Conservation (phyloP, 495 filamentous ascomycete genomes). For the Pyronema domesticum region DNA sequence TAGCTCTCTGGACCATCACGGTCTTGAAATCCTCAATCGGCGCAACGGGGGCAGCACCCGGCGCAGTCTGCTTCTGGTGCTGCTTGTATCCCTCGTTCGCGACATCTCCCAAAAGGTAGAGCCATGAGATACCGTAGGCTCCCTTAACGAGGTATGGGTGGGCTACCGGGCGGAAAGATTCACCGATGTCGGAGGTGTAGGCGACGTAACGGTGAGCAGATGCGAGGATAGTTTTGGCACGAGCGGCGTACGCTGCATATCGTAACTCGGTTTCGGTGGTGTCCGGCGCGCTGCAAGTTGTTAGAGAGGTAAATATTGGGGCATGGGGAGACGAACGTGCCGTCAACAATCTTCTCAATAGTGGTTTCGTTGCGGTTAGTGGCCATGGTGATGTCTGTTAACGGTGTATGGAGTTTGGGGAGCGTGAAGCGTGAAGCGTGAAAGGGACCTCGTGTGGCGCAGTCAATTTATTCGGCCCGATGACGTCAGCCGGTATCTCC, state of each 20-base stretch:
- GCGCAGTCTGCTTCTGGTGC: conserved; percentile 35
- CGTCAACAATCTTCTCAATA: conserved; percentile 62
- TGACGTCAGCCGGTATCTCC: neutral
- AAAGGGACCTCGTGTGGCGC: neutral
- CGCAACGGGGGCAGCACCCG: neutral
- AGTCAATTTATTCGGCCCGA: neutral
- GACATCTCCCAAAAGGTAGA: conserved; percentile 80
- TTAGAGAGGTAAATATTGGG: conserved; percentile 9
- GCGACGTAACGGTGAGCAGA: conserved; percentile 91
- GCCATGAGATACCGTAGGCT: conserved; percentile 86
- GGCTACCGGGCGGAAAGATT: conserved; percentile 85
- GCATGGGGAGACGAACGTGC: conserved; percentile 46
- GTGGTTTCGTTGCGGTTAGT: conserved; percentile 47
- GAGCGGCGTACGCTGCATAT: conserved; percentile 81
- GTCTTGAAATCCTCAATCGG: conserved; percentile 73
- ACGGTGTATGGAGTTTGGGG: neutral
- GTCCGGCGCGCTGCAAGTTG: conserved; percentile 43
- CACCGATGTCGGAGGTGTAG: conserved; percentile 92
- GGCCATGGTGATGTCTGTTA: conserved; percentile 32
- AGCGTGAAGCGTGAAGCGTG: neutral
- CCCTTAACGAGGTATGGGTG: conserved; percentile 62
- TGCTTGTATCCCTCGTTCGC: conserved; percentile 89
- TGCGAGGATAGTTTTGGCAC: conserved; percentile 73
- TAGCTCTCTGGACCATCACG: conserved; percentile 73
- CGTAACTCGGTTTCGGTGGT: conserved; percentile 70